phyloP scores from a whole-genome alignment of 495 filamentous ascomycete species.

The Xylaria telfairii region DNA sequence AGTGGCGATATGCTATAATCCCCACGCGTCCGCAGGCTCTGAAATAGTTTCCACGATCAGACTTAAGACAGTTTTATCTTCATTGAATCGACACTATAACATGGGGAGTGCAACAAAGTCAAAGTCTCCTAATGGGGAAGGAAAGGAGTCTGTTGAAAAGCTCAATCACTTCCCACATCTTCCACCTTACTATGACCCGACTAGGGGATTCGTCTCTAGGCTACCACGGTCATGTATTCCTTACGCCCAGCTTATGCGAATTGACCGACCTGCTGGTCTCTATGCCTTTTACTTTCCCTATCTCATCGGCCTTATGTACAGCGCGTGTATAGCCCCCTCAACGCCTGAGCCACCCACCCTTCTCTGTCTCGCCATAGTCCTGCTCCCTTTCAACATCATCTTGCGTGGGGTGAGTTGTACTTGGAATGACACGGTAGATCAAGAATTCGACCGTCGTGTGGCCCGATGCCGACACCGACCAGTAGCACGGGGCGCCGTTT shows the following conservation, averaged over 20 bases:
- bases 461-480: conserved; percentile 47
- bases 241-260: conserved; percentile 36
- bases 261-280: conserved; percentile 32
- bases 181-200: conserved; percentile 17
- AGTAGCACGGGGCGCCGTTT: conserved; percentile 54
- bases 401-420: conserved; percentile 38
- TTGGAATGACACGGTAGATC: conserved; percentile 56
- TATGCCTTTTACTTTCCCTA: conserved; percentile 37
- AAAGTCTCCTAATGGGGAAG: no score
- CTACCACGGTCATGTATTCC: conserved; percentile 35
- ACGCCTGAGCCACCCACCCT: neutral
- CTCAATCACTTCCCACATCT: conserved; percentile 30
- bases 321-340: conserved; percentile 25
- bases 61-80: no score
- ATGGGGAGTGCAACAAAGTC: no score
- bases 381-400: conserved; percentile 34
- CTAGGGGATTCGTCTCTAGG: conserved; percentile 26
- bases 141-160: no score
- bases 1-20: no score
- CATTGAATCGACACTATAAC: no score
- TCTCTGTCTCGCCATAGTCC: neutral
- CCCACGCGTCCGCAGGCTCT: no score
- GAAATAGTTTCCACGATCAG: no score
- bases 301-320: conserved; percentile 31
- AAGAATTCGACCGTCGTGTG: conserved; percentile 50